phyloP scores from a whole-genome alignment of 371 early-diverging fungal genomes.

The Rhizopus sp. region DNA sequence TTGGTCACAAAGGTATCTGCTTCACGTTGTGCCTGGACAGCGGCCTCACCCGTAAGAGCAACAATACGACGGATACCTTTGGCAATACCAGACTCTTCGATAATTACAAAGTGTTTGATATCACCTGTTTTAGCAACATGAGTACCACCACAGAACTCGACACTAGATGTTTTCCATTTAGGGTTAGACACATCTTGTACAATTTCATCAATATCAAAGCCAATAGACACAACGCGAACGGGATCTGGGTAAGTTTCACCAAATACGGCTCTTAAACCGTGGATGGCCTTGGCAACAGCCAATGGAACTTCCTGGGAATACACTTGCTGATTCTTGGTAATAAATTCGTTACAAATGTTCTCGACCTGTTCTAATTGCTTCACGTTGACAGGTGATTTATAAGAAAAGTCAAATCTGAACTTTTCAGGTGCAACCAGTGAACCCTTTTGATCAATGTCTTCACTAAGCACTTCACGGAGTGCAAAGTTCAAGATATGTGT shows the following conservation, averaged over 20 bases:
- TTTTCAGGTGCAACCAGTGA: constrained; percentile 97
- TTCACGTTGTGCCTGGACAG: constrained; percentile 66
- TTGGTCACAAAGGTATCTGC: constrained; percentile 69
- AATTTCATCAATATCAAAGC: constrained; percentile 87
- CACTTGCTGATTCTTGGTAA: constrained; percentile 76
- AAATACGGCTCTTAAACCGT: constrained; percentile 94
- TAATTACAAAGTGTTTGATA: constrained; percentile 86
- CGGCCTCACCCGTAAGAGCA: constrained; percentile 96
- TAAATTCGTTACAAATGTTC: constrained; percentile 77
- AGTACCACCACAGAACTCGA: constrained; percentile 99
- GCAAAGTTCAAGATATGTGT: constrained; percentile 99
- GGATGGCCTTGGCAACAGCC: constrained; percentile 78
- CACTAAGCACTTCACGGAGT: constrained; percentile 80
- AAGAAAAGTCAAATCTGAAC: constrained; percentile 97
- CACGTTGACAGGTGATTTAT: constrained; percentile 75
- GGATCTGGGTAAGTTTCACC: constrained; percentile 98
- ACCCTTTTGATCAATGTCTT: constrained; percentile 93
- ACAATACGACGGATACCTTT: constrained; percentile 98
- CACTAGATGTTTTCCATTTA: constrained; percentile 79
- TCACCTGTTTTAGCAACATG: constrained; percentile 95
- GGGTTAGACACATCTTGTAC: constrained; percentile 79
- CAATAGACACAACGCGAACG: constrained; percentile 93
- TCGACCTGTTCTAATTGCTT: constrained; percentile 87
- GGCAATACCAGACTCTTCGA: constrained; percentile 95
- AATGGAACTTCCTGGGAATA: constrained; percentile 89